These are phyloP conservation scores for Xylaria bambusicola DNA, from an alignment of 495 filamentous ascomycete species.

Conservation along the genomic window DNA sequence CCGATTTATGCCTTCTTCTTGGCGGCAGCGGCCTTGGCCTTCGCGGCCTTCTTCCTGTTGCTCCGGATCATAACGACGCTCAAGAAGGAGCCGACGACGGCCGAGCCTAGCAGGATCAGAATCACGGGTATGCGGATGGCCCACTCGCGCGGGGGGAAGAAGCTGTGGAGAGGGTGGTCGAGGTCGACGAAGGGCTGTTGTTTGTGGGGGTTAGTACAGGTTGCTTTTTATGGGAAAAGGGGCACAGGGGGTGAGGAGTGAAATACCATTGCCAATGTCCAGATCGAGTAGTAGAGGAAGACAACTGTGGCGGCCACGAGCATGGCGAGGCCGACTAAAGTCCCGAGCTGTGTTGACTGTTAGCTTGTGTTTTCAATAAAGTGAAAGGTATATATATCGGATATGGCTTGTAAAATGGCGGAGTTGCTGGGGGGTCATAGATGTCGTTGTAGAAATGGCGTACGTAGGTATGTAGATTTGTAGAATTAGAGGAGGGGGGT, in stretches of 20 bases:
- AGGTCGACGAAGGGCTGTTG: slow-evolving; percentile 91
- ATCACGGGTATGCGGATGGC: slow-evolving; percentile 98
- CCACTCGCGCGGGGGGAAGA: slow-evolving; percentile 98
- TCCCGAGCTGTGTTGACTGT: slow-evolving; percentile 73
- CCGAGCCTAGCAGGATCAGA: slow-evolving; percentile 84
- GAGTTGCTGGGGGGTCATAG: neutral
- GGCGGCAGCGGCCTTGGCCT: slow-evolving; percentile 74
- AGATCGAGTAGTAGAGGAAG: slow-evolving; percentile 98
- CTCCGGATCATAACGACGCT: slow-evolving; percentile 98
- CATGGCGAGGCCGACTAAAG: slow-evolving; percentile 95
- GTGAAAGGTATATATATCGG: too few relatives aligned
- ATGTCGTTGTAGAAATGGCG: neutral
- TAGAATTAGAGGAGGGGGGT: too few relatives aligned
- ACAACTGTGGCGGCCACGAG: slow-evolving; percentile 91
- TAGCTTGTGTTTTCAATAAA: slow-evolving; percentile 18
- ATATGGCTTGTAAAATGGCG: neutral
- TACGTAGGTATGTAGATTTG: neutral
- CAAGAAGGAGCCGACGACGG: slow-evolving; percentile 95
- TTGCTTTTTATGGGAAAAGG: slow-evolving; percentile 7
- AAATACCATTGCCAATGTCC: slow-evolving; percentile 92
- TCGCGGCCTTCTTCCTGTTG: slow-evolving; percentile 94
- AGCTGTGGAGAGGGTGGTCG: slow-evolving; percentile 86
- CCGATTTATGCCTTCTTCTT: slow-evolving; percentile 66
- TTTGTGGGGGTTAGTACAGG: slow-evolving; percentile 1
- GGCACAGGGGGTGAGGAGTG: slow-evolving; percentile 5